These are phyloP conservation scores for Picochlorum sp. DNA, from an alignment of 139 green algal genomes.

Conservation along the genomic window DNA sequence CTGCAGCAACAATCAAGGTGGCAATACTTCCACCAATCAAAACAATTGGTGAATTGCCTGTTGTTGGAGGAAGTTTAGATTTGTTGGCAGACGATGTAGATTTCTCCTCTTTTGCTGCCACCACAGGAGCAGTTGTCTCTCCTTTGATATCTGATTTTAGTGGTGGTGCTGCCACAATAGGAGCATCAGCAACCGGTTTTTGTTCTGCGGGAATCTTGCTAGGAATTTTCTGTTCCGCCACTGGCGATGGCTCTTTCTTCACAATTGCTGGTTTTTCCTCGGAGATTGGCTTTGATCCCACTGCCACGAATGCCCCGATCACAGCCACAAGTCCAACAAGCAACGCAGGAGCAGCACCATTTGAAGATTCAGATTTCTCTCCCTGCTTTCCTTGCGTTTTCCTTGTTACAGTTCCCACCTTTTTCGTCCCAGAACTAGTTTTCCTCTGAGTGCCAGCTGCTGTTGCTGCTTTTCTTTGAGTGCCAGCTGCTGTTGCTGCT, in stretches of 20 bases:
- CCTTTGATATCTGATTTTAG: background rate
- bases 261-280: background rate
- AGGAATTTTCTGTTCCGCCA: no score
- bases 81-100: background rate
- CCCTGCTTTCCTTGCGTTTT: no score
- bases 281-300: background rate
- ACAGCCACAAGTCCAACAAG: no score
- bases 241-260: background rate
- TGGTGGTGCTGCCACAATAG: background rate
- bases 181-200: background rate
- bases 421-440: no score
- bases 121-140: background rate
- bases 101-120: conserved; percentile 7
- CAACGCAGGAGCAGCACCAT: no score
- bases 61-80: background rate
- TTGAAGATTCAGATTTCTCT: no score
- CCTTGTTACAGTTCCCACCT: no score
- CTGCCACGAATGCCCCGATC: background rate
- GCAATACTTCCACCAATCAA: conserved; percentile 4
- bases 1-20: background rate
- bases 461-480: no score
- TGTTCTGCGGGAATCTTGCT: background rate
- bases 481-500: no score
- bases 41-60: background rate
- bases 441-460: no score